Conservation (phyloP, 768 basidiomycete genomes). For the Russula brevipes region DNA sequence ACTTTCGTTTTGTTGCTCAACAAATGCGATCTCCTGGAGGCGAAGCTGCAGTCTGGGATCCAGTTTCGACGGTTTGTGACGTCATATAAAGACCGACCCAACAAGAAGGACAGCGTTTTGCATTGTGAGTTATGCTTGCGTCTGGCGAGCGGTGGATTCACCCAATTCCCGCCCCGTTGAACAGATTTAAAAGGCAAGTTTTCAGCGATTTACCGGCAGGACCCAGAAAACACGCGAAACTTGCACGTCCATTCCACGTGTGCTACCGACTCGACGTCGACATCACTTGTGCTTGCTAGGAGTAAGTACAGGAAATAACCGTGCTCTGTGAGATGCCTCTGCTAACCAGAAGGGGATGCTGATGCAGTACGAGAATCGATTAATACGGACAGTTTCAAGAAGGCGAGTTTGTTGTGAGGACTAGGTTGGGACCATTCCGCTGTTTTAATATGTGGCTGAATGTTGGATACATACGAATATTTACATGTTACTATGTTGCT, state of each 20-base stretch:
- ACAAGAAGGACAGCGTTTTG: slow-evolving; percentile 47
- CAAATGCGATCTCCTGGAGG: slow-evolving; percentile 55
- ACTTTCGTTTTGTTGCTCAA: slow-evolving; percentile 59
- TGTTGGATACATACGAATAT: too few species aligned
- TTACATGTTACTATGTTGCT: too few species aligned
- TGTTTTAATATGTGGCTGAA: too few species aligned
- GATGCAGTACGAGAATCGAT: slow-evolving; percentile 31
- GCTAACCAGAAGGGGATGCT: slow-evolving; percentile 8
- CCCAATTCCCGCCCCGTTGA: not conserved
- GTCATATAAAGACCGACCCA: slow-evolving; percentile 48
- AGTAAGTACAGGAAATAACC: slow-evolving; percentile 34
- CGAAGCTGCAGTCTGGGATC: slow-evolving; percentile 48
- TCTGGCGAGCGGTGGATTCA: not conserved
- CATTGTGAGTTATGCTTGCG: slow-evolving; percentile 41
- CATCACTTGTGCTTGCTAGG: slow-evolving; percentile 42
- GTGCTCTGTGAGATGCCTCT: not conserved
- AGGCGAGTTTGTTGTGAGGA: slow-evolving; percentile 28
- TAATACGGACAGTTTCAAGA: slow-evolving; percentile 24
- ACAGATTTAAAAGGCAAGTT: slow-evolving; percentile 52
- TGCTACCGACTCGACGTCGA: slow-evolving; percentile 50
- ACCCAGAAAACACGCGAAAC: slow-evolving; percentile 43
- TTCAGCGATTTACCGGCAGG: slow-evolving; percentile 43
- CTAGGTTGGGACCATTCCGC: not conserved
- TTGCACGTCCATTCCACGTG: slow-evolving; percentile 54
- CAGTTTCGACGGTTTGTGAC: slow-evolving; percentile 52